Base-by-base conservation (phyloP, 169 alveolate genomes). In the Plasmodium falciparum region DNA sequence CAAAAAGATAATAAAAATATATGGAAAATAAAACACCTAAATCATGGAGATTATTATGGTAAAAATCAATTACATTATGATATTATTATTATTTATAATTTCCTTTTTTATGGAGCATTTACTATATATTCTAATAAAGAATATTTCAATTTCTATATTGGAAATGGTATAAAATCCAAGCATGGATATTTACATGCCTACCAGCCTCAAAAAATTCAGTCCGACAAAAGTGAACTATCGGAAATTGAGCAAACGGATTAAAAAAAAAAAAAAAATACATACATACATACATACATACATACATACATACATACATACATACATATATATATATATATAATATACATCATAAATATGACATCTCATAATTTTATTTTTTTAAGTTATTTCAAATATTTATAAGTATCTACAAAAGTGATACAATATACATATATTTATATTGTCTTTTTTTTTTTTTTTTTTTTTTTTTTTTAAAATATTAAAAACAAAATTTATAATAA, bases 221-320 rank as follows among this genome's bases (percentile, higher is more conserved):
- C 89, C n/a, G 89, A 76, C 47, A 56, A 76, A 52, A 76, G 89
- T 66, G 89, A 76, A 58, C 29, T 76, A 20, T 76, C 89, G 3
- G 89, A 76, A 61, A 33, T 39, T 20, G 89, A 76, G 61, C 74
- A 76, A 58, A 65, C 67, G 56, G 26, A 59, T 47, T 73, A 63
- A 56, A 75, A 62, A 47, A 65, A 63, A 63, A 43, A 49, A 76
- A 76, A 61, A 61, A 61, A 45, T 43, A 61, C 17, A 22, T 17
- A 61, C 45, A 8, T 54, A n/a, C n/a, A 54, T 9, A 54, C 7
- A 54, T 75, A 9, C 1, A 29, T 29, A 24, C 29, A 24, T 2
- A 24, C 29, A 24, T 24, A n/a, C n/a, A 24, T 24, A 24, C 1
- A 33, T 33, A 33, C 3, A 33, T 33, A 33, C 3, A 33, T 33